These are phyloP conservation scores for Allantophomopsis lycopodina DNA, from an alignment of 2,329 filamentous ascomycete genomes.

Conservation along the genomic window DNA sequence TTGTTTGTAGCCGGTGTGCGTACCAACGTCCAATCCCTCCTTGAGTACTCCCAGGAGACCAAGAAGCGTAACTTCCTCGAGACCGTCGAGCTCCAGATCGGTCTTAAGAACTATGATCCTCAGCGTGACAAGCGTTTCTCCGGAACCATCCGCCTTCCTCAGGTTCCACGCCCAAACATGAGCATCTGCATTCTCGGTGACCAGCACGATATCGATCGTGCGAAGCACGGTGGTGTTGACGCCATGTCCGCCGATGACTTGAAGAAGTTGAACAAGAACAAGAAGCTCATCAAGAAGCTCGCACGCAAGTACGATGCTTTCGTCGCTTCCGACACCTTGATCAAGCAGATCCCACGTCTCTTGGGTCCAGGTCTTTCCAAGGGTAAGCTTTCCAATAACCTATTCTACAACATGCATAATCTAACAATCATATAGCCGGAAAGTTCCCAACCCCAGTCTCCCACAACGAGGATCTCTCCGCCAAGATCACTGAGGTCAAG, in stretches of 20 bases:
- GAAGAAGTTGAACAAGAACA: constrained; percentile 99
- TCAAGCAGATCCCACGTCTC: constrained; percentile 99
- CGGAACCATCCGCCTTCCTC: constrained; percentile 91
- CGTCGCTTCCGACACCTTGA: constrained; percentile 89
- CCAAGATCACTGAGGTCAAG: constrained; percentile 99
- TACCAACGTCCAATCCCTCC: constrained; percentile 82
- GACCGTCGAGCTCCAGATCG: constrained; percentile 85
- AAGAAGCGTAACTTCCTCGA: constrained; percentile 99
- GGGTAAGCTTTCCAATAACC: constrained; percentile 38
- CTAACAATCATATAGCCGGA: constrained; percentile 52
- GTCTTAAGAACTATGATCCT: constrained; percentile 97
- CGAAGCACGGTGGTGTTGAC: constrained; percentile 97
- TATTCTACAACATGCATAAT: neutral
- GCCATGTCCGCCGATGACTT: constrained; percentile 97
- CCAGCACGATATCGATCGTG: constrained; percentile 99
- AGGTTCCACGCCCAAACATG: constrained; percentile 85
- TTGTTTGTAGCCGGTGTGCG: constrained; percentile 71
- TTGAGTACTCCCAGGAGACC: constrained; percentile 87
- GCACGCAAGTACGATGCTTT: constrained; percentile 99
- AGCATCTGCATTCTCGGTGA: constrained; percentile 77
- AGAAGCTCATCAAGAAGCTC: constrained; percentile 99
- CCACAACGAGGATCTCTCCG: constrained; percentile 83
- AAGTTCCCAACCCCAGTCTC: constrained; percentile 99
- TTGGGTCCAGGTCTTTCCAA: constrained; percentile 96
- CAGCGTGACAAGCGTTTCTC: constrained; percentile 99